Base-by-base conservation (phyloP, 83 land plant genomes). In the Thuja plicata region DNA sequence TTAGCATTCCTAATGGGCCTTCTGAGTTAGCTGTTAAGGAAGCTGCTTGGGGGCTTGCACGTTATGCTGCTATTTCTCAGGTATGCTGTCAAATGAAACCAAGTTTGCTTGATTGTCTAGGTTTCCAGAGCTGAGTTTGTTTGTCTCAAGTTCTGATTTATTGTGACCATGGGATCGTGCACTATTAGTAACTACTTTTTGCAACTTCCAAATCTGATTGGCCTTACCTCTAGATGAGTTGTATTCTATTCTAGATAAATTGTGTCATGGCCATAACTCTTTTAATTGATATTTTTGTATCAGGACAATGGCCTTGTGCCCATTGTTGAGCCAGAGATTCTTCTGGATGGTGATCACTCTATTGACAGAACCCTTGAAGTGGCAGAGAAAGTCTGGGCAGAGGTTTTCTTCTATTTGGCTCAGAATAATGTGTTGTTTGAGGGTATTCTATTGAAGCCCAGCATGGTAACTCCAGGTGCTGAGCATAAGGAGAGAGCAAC, bases 401-500 rank as follows among this genome's bases (percentile, higher is more conserved):
- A 93, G 92, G 95, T 93, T 34, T 95, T 95, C 91, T 95, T 87
- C 93, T 95, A 91, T 89, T 89, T 95, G 21, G 95, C 96, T n/a
- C 90, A 93, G 94, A 95, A 95, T 94, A 95, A 95, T 88, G 96
- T 93, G 34, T 3, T 90, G 82, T 95, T 93, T 76, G 95, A 95
- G 46, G 95, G 94, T 11, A 95, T 95, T 90, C 92, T 95, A 80
- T 88, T 95, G 66, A 95, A 95, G 89, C 96, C 96, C 46, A 95
- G 96, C 94, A 95, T 95, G 96, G 96, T 95, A 41, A 95, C 96
- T 50, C 96, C 96, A 82, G 96, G 96, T 34, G 96, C 96, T 19
- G 96, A 95, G 57, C 88, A 91, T 92, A 93, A 95, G 89, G 92
- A 92, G 1, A 93, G 70, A 90, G 95, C 96, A 7, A 91, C 91